Conservation (phyloP, 2,329 filamentous ascomycete genomes). For the Cercospora brassicicola region DNA sequence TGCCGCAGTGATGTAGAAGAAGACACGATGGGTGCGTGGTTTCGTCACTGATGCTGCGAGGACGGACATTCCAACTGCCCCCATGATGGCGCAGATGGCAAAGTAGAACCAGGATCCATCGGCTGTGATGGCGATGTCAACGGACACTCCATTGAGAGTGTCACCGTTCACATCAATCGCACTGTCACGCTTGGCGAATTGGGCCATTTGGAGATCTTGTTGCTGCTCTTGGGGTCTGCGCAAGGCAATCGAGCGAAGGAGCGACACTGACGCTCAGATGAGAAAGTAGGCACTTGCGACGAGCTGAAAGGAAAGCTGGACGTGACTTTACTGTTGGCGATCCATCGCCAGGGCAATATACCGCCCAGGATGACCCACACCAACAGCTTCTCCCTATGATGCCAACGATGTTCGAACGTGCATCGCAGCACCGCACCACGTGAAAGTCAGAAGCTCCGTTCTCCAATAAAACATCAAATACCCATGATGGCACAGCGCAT, state of each 20-base stretch:
- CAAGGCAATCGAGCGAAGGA: not conserved
- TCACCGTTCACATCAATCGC: constrained; percentile 36
- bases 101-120: constrained; percentile 65
- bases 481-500: not conserved
- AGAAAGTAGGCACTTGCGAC: not conserved
- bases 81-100: constrained; percentile 61
- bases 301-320: not conserved
- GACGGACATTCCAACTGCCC: constrained; percentile 53
- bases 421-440: constrained; percentile 1
- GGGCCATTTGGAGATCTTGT: constrained; percentile 9
- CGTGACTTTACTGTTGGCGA: not conserved
- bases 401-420: not conserved
- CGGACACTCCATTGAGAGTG: constrained; percentile 49
- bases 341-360: constrained; percentile 1
- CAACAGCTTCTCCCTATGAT: constrained; percentile 1
- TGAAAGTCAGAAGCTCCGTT: not conserved
- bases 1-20: constrained; percentile 60
- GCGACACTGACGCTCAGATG: not conserved
- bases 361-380: not conserved
- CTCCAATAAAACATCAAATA: not conserved
- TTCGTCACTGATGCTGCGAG: constrained; percentile 12
- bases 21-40: constrained; percentile 55
- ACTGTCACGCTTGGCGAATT: constrained; percentile 19
- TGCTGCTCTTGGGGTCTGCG: not conserved
- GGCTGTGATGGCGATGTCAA: constrained; percentile 60